A percentile compares a stretch with the other conserved stretches of the same genome.
Conservation (phyloP, 75 land plant genomes). For the Pinus taeda region DNA sequence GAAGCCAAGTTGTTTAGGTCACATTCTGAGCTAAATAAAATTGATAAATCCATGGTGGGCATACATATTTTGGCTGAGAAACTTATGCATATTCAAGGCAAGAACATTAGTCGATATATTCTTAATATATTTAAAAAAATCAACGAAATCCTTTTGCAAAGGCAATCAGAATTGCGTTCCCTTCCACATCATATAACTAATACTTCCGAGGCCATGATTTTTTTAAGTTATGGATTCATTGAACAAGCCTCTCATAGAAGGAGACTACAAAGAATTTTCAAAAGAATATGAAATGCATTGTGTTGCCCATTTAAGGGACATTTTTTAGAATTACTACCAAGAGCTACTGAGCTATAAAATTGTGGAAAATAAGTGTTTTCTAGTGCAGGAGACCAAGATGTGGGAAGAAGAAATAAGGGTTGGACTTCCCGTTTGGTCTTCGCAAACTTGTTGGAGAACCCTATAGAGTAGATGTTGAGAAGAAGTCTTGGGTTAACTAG, state of each 20-base stretch:
- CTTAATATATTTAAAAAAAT: constrained; percentile 37
- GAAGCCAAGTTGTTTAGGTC: constrained; percentile 39
- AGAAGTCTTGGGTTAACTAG: no score
- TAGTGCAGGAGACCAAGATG: background rate
- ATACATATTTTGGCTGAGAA: constrained; percentile 38
- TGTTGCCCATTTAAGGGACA: constrained; percentile 13
- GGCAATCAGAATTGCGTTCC: constrained; percentile 15
- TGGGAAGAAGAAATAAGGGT: constrained; percentile 10
- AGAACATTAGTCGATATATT: constrained; percentile 23
- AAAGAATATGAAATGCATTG: constrained; percentile 28
- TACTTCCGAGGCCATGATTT: constrained; percentile 30
- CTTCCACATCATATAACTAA: constrained; percentile 26
- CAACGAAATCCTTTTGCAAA: constrained; percentile 19
- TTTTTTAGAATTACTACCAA: background rate
- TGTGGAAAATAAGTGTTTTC: constrained; percentile 2
- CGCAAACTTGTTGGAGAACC: background rate
- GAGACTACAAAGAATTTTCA: constrained; percentile 40
- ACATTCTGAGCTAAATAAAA: constrained; percentile 34
- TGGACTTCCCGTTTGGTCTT: constrained; percentile 15
- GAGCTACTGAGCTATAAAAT: background rate
- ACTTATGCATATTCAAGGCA: constrained; percentile 42
- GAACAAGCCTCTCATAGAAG: constrained; percentile 24
- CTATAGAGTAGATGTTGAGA: no score
- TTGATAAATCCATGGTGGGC: constrained; percentile 43
- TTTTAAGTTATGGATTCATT: constrained; percentile 10